Evolutionary conservation across 129 eudicot species (phyloP).

Genomic region (Artemisia argyi): DNA sequence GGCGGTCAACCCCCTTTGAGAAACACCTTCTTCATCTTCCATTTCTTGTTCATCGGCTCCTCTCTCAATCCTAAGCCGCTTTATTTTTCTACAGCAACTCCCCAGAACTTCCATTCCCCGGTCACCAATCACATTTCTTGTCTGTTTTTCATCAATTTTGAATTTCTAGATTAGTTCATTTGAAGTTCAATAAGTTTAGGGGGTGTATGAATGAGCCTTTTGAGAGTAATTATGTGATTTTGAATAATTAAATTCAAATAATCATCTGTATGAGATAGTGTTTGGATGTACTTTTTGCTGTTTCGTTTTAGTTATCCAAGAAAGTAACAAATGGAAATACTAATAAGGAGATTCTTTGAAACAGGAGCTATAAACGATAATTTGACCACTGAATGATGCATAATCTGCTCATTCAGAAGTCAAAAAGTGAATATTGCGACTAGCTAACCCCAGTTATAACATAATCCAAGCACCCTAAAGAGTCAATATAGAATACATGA

Average conservation of each 20-base stretch:
- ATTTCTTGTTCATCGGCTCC: conserved; percentile 82
- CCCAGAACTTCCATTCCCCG: conserved; percentile 78
- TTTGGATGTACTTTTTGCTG: too few species aligned
- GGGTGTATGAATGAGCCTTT: background rate
- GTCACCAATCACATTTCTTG: conserved; percentile 80
- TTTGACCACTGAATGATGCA: background rate
- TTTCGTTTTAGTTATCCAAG: background rate
- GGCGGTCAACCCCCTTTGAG: conserved; percentile 81
- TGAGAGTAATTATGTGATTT: background rate
- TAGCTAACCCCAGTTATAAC: background rate
- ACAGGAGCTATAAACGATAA: background rate
- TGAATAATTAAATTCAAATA: background rate
- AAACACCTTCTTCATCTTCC: conserved; percentile 77
- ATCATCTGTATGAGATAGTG: too few species aligned
- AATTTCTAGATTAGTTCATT: conserved; percentile 3
- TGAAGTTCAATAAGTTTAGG: conserved; percentile 1
- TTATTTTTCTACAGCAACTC: conserved; percentile 57
- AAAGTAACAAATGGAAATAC: background rate
- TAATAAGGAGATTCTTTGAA: background rate
- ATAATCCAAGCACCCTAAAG: background rate
- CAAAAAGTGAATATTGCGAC: too few species aligned
- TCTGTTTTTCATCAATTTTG: conserved; percentile 43
- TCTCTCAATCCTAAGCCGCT: conserved; percentile 79
- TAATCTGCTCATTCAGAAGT: background rate
- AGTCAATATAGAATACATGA: background rate